Evolutionary conservation across 2,329 filamentous ascomycete species (phyloP).

Genomic region (Biscogniauxia mediterranea): DNA sequence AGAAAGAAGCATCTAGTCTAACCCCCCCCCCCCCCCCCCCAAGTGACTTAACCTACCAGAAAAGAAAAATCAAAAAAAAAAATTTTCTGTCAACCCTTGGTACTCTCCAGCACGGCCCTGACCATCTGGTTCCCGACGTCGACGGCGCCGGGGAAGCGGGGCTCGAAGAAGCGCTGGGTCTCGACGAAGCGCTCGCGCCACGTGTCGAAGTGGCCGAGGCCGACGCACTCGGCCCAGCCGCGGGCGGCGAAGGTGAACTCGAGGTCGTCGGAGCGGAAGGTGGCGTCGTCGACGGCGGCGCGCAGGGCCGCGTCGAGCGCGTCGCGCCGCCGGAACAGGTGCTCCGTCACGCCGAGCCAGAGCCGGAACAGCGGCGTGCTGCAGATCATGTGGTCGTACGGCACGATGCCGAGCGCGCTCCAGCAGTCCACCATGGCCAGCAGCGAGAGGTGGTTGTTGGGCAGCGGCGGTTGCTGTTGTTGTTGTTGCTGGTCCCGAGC

Average conservation of each 20-base stretch:
- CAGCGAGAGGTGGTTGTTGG: conserved; percentile 91
- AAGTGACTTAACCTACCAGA: too few species aligned
- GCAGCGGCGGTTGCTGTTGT: too few species aligned
- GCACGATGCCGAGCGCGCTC: conserved; percentile 88
- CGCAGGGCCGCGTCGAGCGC: conserved; percentile 82
- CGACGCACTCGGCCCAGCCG: conserved; percentile 93
- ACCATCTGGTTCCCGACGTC: conserved; percentile 96
- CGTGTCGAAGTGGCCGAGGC: conserved; percentile 85
- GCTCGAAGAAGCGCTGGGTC: conserved; percentile 89
- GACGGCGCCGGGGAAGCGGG: conserved; percentile 82
- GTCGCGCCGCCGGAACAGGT: conserved; percentile 80
- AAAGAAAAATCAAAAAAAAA: background rate
- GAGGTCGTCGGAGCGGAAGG: conserved; percentile 90
- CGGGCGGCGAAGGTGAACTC: conserved; percentile 97
- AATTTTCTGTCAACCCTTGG: conserved; percentile 40
- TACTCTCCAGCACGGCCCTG: conserved; percentile 86
- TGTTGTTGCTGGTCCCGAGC: conserved; percentile 32
- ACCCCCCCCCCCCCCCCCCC: too few species aligned
- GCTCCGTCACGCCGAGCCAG: conserved; percentile 96
- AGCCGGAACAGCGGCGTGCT: conserved; percentile 95
- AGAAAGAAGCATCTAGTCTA: too few species aligned
- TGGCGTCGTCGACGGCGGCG: conserved; percentile 84
- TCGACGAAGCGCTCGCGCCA: conserved; percentile 89
- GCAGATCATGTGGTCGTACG: conserved; percentile 99
- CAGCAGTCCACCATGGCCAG: conserved; percentile 98